These are phyloP conservation scores for Daphne laureola DNA, from an alignment of 441 rosid species.

Conservation along the genomic window DNA sequence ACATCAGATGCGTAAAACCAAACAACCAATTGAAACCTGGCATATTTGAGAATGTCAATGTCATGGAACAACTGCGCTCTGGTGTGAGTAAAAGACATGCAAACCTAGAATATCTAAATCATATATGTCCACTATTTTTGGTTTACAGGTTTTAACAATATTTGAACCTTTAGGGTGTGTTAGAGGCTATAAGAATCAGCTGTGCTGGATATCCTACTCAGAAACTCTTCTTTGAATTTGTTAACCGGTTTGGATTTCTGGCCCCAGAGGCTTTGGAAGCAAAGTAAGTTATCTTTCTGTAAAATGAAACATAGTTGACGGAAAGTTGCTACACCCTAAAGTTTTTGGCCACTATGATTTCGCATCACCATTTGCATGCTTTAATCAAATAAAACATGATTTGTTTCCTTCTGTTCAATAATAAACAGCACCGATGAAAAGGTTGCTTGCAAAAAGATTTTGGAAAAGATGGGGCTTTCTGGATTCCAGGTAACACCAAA, in stretches of 20 bases:
- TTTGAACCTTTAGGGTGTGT: conserved; percentile 68
- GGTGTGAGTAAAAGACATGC: conserved; percentile 55
- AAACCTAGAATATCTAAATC: too few relatives aligned
- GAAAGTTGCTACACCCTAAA: too few relatives aligned
- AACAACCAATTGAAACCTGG: conserved; percentile 92
- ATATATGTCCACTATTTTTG: conserved; percentile 8
- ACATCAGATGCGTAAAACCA: conserved; percentile 97
- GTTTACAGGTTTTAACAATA: conserved; percentile 8
- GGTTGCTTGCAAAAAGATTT: conserved; percentile 57
- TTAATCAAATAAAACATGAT: neutral
- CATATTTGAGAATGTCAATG: conserved; percentile 87
- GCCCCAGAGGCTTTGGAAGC: conserved; percentile 64
- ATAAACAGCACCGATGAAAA: conserved; percentile 78
- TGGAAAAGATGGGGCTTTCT: conserved; percentile 77
- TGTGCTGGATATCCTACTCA: conserved; percentile 99
- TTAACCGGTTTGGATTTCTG: conserved; percentile 87
- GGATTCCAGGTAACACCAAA: conserved; percentile 78
- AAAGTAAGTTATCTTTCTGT: conserved; percentile 29
- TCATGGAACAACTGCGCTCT: conserved; percentile 96
- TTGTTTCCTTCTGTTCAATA: conserved; percentile 13
- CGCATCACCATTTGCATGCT: neutral
- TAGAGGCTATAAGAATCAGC: conserved; percentile 98
- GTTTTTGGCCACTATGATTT: too few relatives aligned
- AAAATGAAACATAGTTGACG: too few relatives aligned
- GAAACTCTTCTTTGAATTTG: conserved; percentile 80